Percentiles rank a stretch among this genome's conserved stretches.
Evolutionary conservation across 352 stramenopile species (phyloP).

Genomic region (Pythium grandisporangium): DNA sequence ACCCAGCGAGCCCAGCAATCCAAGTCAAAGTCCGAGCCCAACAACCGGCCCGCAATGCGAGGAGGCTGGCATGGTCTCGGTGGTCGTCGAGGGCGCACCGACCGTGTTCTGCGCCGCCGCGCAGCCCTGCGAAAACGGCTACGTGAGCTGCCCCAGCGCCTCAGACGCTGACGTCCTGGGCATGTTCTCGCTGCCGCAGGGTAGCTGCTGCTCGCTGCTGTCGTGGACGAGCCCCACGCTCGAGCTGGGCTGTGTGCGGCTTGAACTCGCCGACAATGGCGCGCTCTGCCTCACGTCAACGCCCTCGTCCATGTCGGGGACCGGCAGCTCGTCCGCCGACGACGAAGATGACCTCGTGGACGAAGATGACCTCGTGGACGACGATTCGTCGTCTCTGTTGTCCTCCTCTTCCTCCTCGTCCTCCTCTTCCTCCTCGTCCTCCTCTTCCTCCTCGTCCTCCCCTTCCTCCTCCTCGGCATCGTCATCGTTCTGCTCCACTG

Average conservation of each 20-base stretch:
- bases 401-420: no score
- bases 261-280: not conserved
- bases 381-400: not conserved
- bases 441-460: not conserved
- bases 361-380: no score
- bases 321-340: not conserved
- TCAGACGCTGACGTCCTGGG: constrained; percentile 4
- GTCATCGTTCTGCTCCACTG: not conserved
- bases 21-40: no score
- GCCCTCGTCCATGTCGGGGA: not conserved
- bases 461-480: not conserved
- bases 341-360: not conserved
- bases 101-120: constrained; percentile 6
- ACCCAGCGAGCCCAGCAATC: no score
- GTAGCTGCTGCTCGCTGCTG: constrained; percentile 10
- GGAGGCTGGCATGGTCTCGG: constrained; percentile 1
- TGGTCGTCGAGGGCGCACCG: constrained; percentile 4
- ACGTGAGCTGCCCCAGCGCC: constrained; percentile 3
- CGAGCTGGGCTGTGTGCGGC: constrained; percentile 7
- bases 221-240: constrained; percentile 1
- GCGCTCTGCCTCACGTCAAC: constrained; percentile 6
- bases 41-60: no score
- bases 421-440: not conserved
- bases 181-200: not conserved
- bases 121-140: constrained; percentile 5